These are phyloP conservation scores for Rostrohypoxylon terebratum DNA, from an alignment of 495 filamentous ascomycete species.

Conservation along the genomic window DNA sequence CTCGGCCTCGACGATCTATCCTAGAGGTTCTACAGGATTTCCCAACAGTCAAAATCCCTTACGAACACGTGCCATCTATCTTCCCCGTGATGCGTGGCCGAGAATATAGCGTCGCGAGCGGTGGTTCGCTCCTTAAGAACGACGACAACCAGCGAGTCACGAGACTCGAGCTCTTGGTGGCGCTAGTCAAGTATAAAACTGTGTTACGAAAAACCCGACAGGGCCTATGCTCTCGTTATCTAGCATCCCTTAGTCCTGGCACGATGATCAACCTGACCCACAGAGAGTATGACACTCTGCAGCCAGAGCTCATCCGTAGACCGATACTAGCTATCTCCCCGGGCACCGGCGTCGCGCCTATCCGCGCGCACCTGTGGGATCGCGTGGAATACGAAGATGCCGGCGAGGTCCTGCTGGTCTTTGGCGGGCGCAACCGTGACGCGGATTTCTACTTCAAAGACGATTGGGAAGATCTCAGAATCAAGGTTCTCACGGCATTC, in stretches of 20 bases:
- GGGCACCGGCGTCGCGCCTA: conserved; percentile 91
- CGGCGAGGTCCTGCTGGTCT: conserved; percentile 70
- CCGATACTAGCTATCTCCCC: conserved; percentile 86
- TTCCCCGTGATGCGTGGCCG: conserved; percentile 81
- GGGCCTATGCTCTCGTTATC: conserved; percentile 90
- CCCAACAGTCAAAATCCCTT: conserved; percentile 82
- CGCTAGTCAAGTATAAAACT: conserved; percentile 92
- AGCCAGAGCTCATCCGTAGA: conserved; percentile 16
- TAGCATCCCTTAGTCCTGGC: conserved; percentile 70
- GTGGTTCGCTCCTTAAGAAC: conserved; percentile 57
- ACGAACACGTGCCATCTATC: conserved; percentile 72
- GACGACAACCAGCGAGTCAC: conserved; percentile 32
- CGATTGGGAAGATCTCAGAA: conserved; percentile 71
- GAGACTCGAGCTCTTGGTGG: conserved; percentile 80
- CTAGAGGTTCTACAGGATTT: conserved; percentile 94
- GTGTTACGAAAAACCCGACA: conserved; percentile 86
- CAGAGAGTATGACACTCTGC: conserved; percentile 34
- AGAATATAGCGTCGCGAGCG: conserved; percentile 90
- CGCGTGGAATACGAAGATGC: conserved; percentile 51
- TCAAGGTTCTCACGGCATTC: conserved; percentile 78
- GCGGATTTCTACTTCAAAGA: conserved; percentile 83
- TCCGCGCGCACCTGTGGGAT: conserved; percentile 83
- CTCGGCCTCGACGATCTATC: conserved; percentile 89
- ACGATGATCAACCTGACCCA: conserved; percentile 70
- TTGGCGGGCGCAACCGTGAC: conserved; percentile 77